Evolutionary conservation across 2,329 filamentous ascomycete species (phyloP), one percentile per base, ranked within the genome.

Genomic region (Pseudogymnoascus sp.): DNA sequence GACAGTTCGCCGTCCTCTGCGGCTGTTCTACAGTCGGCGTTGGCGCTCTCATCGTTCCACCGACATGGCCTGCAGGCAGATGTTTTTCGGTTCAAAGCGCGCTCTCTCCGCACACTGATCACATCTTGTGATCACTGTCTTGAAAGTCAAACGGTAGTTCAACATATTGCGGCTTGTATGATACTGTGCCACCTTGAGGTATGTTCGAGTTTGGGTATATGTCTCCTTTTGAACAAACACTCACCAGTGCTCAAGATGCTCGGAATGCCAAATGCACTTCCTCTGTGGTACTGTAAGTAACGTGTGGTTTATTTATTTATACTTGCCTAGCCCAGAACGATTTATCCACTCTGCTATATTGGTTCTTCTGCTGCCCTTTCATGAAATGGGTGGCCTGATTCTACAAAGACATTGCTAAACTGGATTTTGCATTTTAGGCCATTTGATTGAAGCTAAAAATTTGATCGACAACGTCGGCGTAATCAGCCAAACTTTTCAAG

Each of bases 171-270:
- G 26, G 67, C 67, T 29, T 62, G 63, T 62, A 66, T 68, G 67
- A 67, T 68, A 66, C 62, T 68, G 63, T 67, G 67, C 64, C 67
- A 68, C 60, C 63, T 67, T 67, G 64, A 68, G 67, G 67, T 67
- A 66, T 65, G 65, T 68, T 62, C 56, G 42, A 65, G 62, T 53
- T 26, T 64, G 44, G 50, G 31, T 65, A 26, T 64, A 60, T 63
- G 44, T 64, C 59, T 26, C n/a, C 13, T 61, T 66, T 64, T 44
- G 53, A 62, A 62, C 60, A 62, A 65, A 53, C 59, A 66, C 65
- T 68, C 17, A 68, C 63, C n/a, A 64, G 64, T 40, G 35, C 65
- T 66, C 37, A 59, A 68, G 66, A 66, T 68, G 66, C 61, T 67
- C 29, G 66, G 60, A 62, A 68, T 65, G 62, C 64, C 65, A 63